These are phyloP conservation scores for Talaromyces sp. DNA, from an alignment of 2,329 filamentous ascomycete genomes.

Conservation along the genomic window DNA sequence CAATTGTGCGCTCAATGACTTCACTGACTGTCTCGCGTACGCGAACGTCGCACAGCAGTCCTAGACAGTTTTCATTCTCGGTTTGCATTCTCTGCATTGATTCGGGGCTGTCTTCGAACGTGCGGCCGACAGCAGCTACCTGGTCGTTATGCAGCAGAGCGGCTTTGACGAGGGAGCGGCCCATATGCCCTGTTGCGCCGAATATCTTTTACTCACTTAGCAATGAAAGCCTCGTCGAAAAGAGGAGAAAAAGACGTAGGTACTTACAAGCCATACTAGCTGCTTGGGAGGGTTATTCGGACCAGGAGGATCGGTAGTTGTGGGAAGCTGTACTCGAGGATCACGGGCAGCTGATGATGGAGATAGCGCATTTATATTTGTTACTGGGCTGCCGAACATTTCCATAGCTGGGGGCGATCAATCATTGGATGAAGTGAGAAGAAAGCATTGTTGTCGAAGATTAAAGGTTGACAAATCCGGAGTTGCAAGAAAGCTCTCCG, in stretches of 20 bases:
- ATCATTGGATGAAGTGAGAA: not conserved
- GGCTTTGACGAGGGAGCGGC: slow-evolving; percentile 78
- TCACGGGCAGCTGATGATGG: slow-evolving; percentile 28
- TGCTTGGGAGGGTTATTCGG: slow-evolving; percentile 64
- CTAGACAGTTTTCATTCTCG: slow-evolving; percentile 58
- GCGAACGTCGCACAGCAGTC: slow-evolving; percentile 84
- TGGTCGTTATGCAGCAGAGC: slow-evolving; percentile 75
- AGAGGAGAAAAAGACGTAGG: slow-evolving; percentile 2
- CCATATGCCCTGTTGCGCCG: slow-evolving; percentile 95
- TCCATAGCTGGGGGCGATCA: not conserved
- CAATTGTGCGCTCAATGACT: slow-evolving; percentile 65
- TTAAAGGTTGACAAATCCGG: too few relatives aligned
- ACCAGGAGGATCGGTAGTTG: slow-evolving; percentile 79
- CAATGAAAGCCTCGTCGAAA: not conserved
- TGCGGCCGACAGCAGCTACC: slow-evolving; percentile 80
- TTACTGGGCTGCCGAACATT: slow-evolving; percentile 11
- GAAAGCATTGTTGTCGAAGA: not conserved
- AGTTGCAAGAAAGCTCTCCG: too few relatives aligned
- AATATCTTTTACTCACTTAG: slow-evolving; percentile 59
- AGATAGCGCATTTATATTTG: slow-evolving; percentile 3
- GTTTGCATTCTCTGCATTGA: slow-evolving; percentile 67
- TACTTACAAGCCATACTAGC: slow-evolving; percentile 79
- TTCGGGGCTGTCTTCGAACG: slow-evolving; percentile 67
- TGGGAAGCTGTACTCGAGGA: slow-evolving; percentile 60
- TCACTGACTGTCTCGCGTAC: slow-evolving; percentile 69